These are phyloP conservation scores for Simplicillium sp. DNA, from an alignment of 2,329 filamentous ascomycete genomes.

Conservation along the genomic window DNA sequence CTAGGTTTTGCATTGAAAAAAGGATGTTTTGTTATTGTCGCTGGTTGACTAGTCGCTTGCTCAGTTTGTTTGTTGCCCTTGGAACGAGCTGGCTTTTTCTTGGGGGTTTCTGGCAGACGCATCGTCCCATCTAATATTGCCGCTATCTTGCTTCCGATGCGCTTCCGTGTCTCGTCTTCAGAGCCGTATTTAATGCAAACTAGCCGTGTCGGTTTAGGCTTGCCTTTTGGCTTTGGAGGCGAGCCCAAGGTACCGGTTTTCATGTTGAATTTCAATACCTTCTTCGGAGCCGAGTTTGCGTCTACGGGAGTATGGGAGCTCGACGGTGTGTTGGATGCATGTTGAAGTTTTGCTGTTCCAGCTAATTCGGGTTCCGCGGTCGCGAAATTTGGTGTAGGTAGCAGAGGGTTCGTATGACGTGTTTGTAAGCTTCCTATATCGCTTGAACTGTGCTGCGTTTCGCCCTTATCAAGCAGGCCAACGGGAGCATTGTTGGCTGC, in stretches of 20 bases:
- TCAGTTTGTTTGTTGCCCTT: slow-evolving; percentile 18
- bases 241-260: slow-evolving; percentile 55
- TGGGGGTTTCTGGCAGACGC: slow-evolving; percentile 14
- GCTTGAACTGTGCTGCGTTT: too few relatives aligned
- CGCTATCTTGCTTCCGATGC: slow-evolving; percentile 51
- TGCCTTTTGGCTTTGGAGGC: slow-evolving; percentile 44
- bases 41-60: slow-evolving; percentile 11
- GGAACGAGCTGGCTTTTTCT: neutral
- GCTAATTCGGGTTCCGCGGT: too few relatives aligned
- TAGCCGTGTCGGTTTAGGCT: slow-evolving; percentile 25
- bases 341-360: slow-evolving; percentile 2
- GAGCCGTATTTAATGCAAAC: slow-evolving; percentile 51
- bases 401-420: too few relatives aligned
- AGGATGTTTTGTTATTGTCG: slow-evolving; percentile 27
- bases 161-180: slow-evolving; percentile 31
- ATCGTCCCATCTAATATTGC: slow-evolving; percentile 41
- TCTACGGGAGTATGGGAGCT: neutral
- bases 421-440: too few relatives aligned
- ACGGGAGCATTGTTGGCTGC: too few relatives aligned
- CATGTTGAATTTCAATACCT: slow-evolving; percentile 46
- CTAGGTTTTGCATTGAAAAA: slow-evolving; percentile 30
- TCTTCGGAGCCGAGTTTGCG: slow-evolving; percentile 20
- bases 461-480: too few relatives aligned
- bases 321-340: neutral
- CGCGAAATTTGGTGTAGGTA: too few relatives aligned